Evolutionary conservation across 2,329 filamentous ascomycete species (phyloP), one percentile per base, ranked within the genome.

Genomic region (Phyllosticta capitalensis): DNA sequence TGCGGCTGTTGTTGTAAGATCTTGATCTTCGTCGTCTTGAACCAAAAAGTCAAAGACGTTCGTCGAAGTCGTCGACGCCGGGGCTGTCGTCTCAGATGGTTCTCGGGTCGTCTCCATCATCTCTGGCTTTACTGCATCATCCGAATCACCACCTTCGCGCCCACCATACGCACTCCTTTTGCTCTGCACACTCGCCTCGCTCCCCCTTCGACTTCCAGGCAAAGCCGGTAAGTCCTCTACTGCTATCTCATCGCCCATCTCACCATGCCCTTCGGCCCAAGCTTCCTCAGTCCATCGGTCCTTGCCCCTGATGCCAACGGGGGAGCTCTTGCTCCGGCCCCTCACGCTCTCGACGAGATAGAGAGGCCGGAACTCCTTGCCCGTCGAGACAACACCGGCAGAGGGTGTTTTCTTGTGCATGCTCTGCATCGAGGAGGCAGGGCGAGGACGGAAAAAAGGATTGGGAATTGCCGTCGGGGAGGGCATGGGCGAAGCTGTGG

Each of bases 341-440:
- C 53, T 49, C 21, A 52, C 82, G 28, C 79, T 84, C 71, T 95
- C 89, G 6, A 95, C 83, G 21, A 96, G 84, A 72, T 89, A 92
- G 9, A 96, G 76, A 0, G 92, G 92, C 65, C 88, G 86, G 67
- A 92, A 86, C 68, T 94, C 90, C 63, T 74, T 82, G 52, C 72
- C 73, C 4, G 75, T 74, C 5, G 38, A 45, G 5, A 45, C 17
- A n/a, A 45, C 38, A n/a, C 38, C 17, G n/a, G 14, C 38, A 0
- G 80, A 83, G 56, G 72, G 74, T 0, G 76, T 72, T 38, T 80
- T 77, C 52, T 72, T 70, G 62, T 79, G 76, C 30, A 77, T 74
- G 12, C 70, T 68, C n/a, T 69, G 65, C 33, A 67, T 54, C 17
- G 69, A 65, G 20, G 55, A 49, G 1, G 17, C 22, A 10, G 12